These are phyloP conservation scores for Cercospora sp. DNA, from an alignment of 2,329 filamentous ascomycete genomes.

Conservation along the genomic window DNA sequence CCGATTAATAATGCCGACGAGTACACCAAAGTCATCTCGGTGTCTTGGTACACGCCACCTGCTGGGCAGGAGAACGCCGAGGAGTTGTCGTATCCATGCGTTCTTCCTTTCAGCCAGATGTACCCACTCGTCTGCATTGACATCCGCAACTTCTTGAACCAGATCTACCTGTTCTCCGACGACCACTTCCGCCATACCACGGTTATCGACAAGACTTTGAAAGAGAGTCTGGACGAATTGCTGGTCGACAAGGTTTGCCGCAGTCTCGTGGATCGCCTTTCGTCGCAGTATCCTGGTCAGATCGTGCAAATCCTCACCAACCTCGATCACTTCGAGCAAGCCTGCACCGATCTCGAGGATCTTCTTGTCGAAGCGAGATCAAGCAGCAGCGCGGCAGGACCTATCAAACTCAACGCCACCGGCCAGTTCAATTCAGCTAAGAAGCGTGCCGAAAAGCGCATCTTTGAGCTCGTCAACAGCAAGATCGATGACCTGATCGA, in stretches of 20 bases:
- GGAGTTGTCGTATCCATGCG: constrained; percentile 79
- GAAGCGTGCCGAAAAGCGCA: constrained; percentile 94
- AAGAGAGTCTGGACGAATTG: constrained; percentile 88
- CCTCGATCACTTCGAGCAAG: constrained; percentile 91
- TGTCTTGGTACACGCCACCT: constrained; percentile 86
- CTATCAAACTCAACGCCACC: constrained; percentile 77
- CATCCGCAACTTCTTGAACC: constrained; percentile 94
- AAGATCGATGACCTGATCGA: constrained; percentile 98
- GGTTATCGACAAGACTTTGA: constrained; percentile 87
- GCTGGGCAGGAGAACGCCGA: constrained; percentile 67
- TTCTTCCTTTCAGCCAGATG: constrained; percentile 98
- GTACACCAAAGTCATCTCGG: constrained; percentile 92
- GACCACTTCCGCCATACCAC: constrained; percentile 91
- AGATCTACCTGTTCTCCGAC: constrained; percentile 97
- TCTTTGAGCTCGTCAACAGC: constrained; percentile 96
- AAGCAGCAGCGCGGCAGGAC: constrained; percentile 75
- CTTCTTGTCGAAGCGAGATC: constrained; percentile 82
- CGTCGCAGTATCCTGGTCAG: constrained; percentile 91
- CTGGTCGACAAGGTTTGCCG: constrained; percentile 89
- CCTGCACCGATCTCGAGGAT: constrained; percentile 84
- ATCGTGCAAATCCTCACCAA: constrained; percentile 99
- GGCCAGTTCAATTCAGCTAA: constrained; percentile 85
- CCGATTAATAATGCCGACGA: constrained; percentile 86
- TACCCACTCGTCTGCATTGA: constrained; percentile 98
- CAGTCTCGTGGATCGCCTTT: constrained; percentile 81